Base-by-base conservation (phyloP, 208 protist genomes). In the Wallacemonas sp. region DNA sequence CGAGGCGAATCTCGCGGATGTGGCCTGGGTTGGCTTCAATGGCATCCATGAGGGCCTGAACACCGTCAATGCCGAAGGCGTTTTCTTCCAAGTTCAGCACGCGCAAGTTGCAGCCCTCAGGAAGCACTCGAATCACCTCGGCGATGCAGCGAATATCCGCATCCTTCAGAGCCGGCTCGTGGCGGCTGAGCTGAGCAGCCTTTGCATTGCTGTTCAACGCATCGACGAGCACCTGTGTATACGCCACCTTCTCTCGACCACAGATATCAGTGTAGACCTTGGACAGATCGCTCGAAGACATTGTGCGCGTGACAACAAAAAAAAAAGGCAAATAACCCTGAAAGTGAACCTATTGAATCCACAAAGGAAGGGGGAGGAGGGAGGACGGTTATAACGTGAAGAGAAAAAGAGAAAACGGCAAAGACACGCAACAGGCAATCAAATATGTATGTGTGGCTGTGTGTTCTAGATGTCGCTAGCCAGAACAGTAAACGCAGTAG, bases 61-160 rank as follows among this genome's bases (percentile, higher is more conserved):
- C 66, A 17, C 84, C 90, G n/a, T 73, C 59, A 28, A 96, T 55
- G 2, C 90, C 90, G 60, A 96, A 93, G 27, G 79, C 72, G 60
- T 96, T 93, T 30, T 86, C 85, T 70, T 96, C 90, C 12, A 96
- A 69, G 70, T 85, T 92, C 2, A 93, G 70, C 38, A 87, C 85
- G 1, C 74, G 70, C 34, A 96, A 56, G 19, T 73, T 75, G 70
- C 70, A 79, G 26, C 70, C 55, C 6, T 70, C 67, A 12, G 33
- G 39, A 27, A 90, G 62, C 17, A 49, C 65, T 21, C 79, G 72
- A 3, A 95, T 51, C n/a, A 83, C 72, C 64, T 86, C 82, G 2
- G 90, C 90, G 38, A 96, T 79, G 63, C 86, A 93, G 55, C 62
- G 63, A 31, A 96, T 33, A 47, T 96, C 90, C 8, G 79, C 34